Evolutionary conservation across 768 basidiomycete genomes (phyloP).

Genomic region (Psilocybe subaeruginosa): DNA sequence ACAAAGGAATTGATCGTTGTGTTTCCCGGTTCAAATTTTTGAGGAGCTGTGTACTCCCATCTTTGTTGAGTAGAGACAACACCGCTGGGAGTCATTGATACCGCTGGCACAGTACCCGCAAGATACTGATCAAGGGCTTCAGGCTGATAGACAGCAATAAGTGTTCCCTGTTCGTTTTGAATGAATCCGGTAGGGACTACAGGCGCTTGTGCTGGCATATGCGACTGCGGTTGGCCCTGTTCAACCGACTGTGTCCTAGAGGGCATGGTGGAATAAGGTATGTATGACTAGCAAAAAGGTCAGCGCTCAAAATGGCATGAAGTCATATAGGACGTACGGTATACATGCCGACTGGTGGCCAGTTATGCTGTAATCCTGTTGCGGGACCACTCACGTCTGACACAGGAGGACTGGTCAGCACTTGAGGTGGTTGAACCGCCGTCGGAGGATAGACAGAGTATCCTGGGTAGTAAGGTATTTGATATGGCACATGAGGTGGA

Average conservation of each 20-base stretch:
- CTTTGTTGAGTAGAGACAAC: conserved; percentile 17
- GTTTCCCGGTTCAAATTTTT: conserved; percentile 7
- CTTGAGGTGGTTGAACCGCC: conserved; percentile 25
- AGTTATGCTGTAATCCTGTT: conserved; percentile 32
- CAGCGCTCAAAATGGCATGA: not conserved
- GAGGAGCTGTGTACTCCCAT: conserved; percentile 22
- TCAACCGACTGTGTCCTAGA: conserved; percentile 35
- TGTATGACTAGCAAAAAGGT: conserved; percentile 40
- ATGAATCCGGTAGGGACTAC: conserved; percentile 70
- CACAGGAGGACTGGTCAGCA: conserved; percentile 35
- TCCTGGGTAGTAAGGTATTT: conserved; percentile 50
- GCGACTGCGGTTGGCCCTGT: conserved; percentile 24
- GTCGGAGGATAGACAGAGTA: conserved; percentile 49
- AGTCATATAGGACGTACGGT: conserved; percentile 39
- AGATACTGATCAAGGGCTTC: conserved; percentile 75
- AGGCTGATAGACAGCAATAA: conserved; percentile 70
- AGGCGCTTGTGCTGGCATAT: conserved; percentile 48
- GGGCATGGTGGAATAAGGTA: conserved; percentile 49
- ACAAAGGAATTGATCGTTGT: not conserved
- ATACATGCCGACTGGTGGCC: conserved; percentile 47
- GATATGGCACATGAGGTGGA: conserved; percentile 53
- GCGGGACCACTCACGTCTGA: conserved; percentile 40
- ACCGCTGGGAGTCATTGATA: conserved; percentile 15
- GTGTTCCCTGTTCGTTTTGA: conserved; percentile 72
- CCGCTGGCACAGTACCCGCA: conserved; percentile 40